Percentiles rank a stretch among this genome's conserved stretches.
Evolutionary conservation across 2,329 filamentous ascomycete species (phyloP).

Genomic region (Beauveria sp.): DNA sequence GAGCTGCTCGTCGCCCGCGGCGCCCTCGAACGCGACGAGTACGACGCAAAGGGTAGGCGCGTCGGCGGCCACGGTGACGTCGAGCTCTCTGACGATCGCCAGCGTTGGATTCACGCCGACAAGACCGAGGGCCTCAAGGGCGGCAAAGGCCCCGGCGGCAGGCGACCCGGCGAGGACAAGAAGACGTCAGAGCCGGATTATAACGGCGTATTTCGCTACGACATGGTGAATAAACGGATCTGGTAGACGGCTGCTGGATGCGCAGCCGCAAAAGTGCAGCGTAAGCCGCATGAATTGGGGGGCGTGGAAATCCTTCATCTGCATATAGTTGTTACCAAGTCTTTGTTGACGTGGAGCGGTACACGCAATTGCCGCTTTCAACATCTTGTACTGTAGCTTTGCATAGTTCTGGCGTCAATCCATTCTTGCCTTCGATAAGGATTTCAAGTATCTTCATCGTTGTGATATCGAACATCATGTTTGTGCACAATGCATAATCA

Average conservation of each 20-base stretch:
- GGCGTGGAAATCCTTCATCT: not conserved
- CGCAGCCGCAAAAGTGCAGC: not conserved
- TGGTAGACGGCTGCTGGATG: conserved; percentile 49
- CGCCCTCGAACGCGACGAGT: conserved; percentile 42
- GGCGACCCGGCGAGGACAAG: conserved; percentile 38
- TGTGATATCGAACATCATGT: not conserved
- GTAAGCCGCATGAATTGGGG: no score
- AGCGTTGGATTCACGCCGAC: conserved; percentile 79
- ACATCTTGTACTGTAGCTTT: not conserved
- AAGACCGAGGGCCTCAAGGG: conserved; percentile 62
- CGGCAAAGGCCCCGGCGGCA: conserved; percentile 47
- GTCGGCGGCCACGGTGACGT: conserved; percentile 78
- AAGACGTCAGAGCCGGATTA: conserved; percentile 40
- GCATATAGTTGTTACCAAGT: not conserved
- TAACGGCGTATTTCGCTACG: conserved; percentile 71
- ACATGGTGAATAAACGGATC: conserved; percentile 94
- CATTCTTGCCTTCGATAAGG: not conserved
- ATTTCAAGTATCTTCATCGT: not conserved
- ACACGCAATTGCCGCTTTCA: not conserved
- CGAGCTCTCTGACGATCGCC: conserved; percentile 81
- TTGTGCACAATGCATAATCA: not conserved
- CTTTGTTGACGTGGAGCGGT: not conserved
- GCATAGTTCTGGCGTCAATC: not conserved
- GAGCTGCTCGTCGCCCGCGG: conserved; percentile 46
- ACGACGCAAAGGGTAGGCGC: conserved; percentile 64